phyloP scores from a whole-genome alignment of 2,329 filamentous ascomycete genomes.

The Diaporthe sp. region DNA sequence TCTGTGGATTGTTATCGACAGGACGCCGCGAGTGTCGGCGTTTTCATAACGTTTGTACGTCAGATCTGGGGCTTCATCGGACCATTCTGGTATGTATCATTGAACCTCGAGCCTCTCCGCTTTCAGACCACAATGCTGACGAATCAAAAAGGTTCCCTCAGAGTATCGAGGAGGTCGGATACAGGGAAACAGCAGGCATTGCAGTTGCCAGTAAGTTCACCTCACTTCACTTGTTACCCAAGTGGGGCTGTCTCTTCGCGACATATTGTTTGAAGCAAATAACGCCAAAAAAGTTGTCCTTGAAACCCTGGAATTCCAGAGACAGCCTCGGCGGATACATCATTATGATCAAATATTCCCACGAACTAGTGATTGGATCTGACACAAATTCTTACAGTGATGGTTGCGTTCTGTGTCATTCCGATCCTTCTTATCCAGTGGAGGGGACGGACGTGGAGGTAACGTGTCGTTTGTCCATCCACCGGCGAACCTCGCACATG shows the following conservation, averaged over 20 bases:
- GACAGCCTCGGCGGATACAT: no score
- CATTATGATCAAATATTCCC: background rate
- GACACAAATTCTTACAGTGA: constrained; percentile 42
- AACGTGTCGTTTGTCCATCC: background rate
- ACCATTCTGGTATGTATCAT: constrained; percentile 49
- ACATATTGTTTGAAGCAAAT: background rate
- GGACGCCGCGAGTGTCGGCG: constrained; percentile 67
- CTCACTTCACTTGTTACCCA: background rate
- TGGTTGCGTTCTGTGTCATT: constrained; percentile 46
- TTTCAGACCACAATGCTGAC: background rate
- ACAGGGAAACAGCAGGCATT: constrained; percentile 53
- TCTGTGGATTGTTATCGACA: constrained; percentile 70
- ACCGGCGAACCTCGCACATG: background rate
- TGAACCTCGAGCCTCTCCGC: background rate
- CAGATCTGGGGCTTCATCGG: constrained; percentile 68
- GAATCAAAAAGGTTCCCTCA: constrained; percentile 51
- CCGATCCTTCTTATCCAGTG: constrained; percentile 43
- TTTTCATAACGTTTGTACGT: constrained; percentile 70
- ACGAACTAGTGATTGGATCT: background rate
- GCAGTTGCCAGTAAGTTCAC: constrained; percentile 46
- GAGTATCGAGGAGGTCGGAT: constrained; percentile 54
- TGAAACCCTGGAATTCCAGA: background rate
- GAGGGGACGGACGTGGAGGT: constrained; percentile 41
- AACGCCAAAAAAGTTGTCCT: no score
- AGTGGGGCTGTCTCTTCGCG: background rate